Evolutionary conservation across 371 early-diverging fungal genomes (phyloP).

Genomic region (Smittium culicis): DNA sequence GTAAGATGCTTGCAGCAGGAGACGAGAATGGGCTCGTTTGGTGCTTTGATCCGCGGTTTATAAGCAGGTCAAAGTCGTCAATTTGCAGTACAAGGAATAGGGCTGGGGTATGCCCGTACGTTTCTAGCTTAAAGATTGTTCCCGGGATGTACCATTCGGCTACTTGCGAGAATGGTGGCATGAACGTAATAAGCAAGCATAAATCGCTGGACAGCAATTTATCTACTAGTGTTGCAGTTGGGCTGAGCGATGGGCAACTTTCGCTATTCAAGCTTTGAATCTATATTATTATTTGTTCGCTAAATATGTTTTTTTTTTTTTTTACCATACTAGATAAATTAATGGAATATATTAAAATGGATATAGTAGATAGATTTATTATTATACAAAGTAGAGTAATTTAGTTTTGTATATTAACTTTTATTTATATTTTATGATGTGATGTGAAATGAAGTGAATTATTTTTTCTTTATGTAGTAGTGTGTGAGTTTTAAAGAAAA

Average conservation of each 20-base stretch:
- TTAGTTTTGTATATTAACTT: neutral
- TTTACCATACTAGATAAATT: too few relatives aligned
- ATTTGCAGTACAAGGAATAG: neutral
- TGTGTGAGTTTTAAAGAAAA: too few relatives aligned
- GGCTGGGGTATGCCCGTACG: neutral
- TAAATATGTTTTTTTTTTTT: too few relatives aligned
- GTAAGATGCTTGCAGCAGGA: neutral
- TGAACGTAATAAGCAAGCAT: too few relatives aligned
- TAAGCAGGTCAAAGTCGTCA: neutral
- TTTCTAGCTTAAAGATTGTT: neutral
- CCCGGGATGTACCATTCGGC: neutral
- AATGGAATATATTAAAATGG: neutral
- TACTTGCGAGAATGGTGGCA: neutral
- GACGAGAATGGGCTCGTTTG: neutral
- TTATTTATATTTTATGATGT: neutral
- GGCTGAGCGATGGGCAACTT: neutral
- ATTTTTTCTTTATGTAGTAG: too few relatives aligned
- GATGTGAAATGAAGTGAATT: neutral
- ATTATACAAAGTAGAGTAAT: neutral
- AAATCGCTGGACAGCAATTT: too few relatives aligned
- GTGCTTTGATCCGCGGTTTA: neutral
- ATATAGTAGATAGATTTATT: neutral
- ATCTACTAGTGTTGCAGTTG: neutral
- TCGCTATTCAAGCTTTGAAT: neutral
- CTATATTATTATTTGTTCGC: too few relatives aligned